Base-by-base conservation (phyloP, 2,329 filamentous ascomycete genomes). In the Paracamarosporium sp. region DNA sequence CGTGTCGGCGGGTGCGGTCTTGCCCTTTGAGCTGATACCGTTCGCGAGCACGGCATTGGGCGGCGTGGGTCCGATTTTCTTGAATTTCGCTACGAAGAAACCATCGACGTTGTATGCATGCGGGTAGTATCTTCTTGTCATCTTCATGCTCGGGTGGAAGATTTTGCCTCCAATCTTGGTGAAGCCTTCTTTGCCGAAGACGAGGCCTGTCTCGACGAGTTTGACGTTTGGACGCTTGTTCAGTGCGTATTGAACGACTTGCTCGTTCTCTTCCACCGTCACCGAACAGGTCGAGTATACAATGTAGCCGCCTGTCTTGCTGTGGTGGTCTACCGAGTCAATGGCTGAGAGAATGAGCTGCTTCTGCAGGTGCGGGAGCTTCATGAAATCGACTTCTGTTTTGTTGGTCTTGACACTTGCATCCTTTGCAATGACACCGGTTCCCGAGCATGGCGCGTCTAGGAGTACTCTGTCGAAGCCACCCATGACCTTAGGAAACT, bases 381-480 rank as follows among this genome's bases (percentile, higher is more conserved):
- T 88, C 77, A 97, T 86, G 82, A 99, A 99, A 78, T 99, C 95
- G 64, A 89, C 90, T 75, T 96, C 92, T 11, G 91, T 96, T 84
- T 98, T 98, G 83, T 97, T 98, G 24, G 94, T 98, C 85, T 99
- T 99, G 67, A 99, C 93, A 64, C 90, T 92, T 30, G 94, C 87
- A 78, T 99, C 95, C 82, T 99, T 99, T 62, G 93, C 90, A 65
- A 99, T 99, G 72, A 99, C 95, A 70, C 95, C 95, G 0, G 95
- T 99, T 67, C 95, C 94, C 3, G 93, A 96, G 81, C 95, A 98
- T 4, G 95, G 95, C 1, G 93, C 93, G 80, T 99, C 93, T 57
- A 98, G 90, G 44, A 98, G 81, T 5, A 99, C 92, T 62, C 95
- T 87, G 77, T 99, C 95, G 62, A 99, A 99, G 12, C 95, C 95